Conservation (phyloP, 208 protist species). For the Leishmania martiniquensis region DNA sequence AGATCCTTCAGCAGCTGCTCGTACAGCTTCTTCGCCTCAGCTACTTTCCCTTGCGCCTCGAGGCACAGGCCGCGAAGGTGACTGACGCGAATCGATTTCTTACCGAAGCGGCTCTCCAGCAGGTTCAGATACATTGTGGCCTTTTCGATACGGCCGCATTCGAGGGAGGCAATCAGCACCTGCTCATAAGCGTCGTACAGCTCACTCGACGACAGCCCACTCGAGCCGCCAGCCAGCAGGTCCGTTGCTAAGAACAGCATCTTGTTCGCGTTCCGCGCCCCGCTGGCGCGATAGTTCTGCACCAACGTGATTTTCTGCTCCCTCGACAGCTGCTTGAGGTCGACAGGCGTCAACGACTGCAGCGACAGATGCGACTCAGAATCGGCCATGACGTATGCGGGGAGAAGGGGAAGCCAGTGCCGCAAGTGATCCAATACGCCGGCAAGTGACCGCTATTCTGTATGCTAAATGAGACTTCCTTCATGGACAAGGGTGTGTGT, state of each 20-base stretch:
- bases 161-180: slow-evolving; percentile 78
- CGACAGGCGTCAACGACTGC: slow-evolving; percentile 63
- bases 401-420: not conserved
- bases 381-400: not conserved
- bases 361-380: slow-evolving; percentile 29
- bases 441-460: too few relatives aligned
- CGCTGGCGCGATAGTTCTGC: slow-evolving; percentile 49
- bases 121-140: slow-evolving; percentile 64
- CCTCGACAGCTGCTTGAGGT: slow-evolving; percentile 76
- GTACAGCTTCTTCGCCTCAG: slow-evolving; percentile 70
- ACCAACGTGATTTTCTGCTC: slow-evolving; percentile 67
- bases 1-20: slow-evolving; percentile 51
- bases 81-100: slow-evolving; percentile 66
- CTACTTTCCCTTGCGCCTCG: slow-evolving; percentile 65
- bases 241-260: slow-evolving; percentile 79
- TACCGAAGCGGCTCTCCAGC: slow-evolving; percentile 79
- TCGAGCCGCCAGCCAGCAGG: slow-evolving; percentile 65
- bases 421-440: not conserved
- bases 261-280: slow-evolving; percentile 62
- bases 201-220: slow-evolving; percentile 51
- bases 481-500: too few relatives aligned
- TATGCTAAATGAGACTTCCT: too few relatives aligned
- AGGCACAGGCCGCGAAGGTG: slow-evolving; percentile 79
- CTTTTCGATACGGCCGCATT: slow-evolving; percentile 66
- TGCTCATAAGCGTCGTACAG: slow-evolving; percentile 80